phyloP scores from a whole-genome alignment of 1,139 yeast genomes.

The Suzukiozyma palmioleophila region DNA sequence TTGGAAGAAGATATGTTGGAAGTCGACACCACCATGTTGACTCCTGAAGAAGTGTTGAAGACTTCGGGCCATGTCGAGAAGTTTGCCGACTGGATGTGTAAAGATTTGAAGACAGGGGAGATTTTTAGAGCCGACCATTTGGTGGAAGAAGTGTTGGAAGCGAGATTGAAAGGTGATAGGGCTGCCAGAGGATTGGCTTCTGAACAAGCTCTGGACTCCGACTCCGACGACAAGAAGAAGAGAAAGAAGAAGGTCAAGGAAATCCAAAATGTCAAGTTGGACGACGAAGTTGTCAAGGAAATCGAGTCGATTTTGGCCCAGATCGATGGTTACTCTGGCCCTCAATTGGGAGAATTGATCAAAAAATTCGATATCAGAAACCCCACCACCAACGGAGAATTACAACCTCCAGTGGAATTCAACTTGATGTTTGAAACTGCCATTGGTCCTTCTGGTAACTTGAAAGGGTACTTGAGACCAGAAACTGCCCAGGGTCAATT shows the following conservation, averaged over 20 bases:
- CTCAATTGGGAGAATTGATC: conserved; percentile 86
- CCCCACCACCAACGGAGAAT: conserved; percentile 82
- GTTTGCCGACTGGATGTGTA: conserved; percentile 99
- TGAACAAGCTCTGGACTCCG: conserved; percentile 55
- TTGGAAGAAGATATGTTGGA: conserved; percentile 98
- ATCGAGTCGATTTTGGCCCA: conserved; percentile 84
- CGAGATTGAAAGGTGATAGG: conserved; percentile 92
- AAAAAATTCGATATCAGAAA: conserved; percentile 75
- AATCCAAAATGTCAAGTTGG: conserved; percentile 82
- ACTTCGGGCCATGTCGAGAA: conserved; percentile 99
- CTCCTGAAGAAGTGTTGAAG: conserved; percentile 95
- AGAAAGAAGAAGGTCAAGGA: conserved; percentile 98
- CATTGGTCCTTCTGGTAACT: conserved; percentile 96
- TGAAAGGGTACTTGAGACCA: conserved; percentile 94
- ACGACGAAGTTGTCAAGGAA: conserved; percentile 71
- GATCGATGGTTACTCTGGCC: conserved; percentile 94
- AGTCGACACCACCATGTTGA: conserved; percentile 95
- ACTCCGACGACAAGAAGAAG: conserved; percentile 73
- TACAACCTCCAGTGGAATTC: conserved; percentile 91
- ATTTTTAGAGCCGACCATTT: conserved; percentile 98
- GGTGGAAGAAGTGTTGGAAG: conserved; percentile 94
- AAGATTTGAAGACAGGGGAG: conserved; percentile 92
- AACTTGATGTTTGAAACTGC: conserved; percentile 99
- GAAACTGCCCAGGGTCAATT: conserved; percentile 99
- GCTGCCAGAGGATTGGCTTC: conserved; percentile 80